phyloP scores from a whole-genome alignment of 169 alveolate species.

The Ichthyophthirius multifiliis region DNA sequence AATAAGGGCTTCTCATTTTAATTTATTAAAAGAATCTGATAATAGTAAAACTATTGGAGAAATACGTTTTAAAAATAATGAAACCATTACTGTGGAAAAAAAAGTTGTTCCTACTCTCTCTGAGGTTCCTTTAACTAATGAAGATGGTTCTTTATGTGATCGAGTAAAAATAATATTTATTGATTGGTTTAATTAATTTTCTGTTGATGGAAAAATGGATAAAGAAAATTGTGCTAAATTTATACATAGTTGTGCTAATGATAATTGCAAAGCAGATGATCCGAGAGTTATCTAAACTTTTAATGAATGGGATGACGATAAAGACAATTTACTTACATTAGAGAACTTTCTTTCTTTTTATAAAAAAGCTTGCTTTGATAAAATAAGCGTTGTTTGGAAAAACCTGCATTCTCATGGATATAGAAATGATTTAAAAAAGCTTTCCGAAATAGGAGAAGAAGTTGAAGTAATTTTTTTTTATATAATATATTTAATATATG shows the following conservation, averaged over 20 bases:
- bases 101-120: background rate
- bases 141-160: background rate
- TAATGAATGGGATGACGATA: background rate
- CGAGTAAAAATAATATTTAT: background rate
- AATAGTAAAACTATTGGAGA: constrained; percentile 3
- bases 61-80: background rate
- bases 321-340: background rate
- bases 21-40: background rate
- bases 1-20: background rate
- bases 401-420: constrained; percentile 65
- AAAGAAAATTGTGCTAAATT: background rate
- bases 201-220: background rate
- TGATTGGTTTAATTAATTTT: background rate
- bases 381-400: background rate
- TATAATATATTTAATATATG: background rate
- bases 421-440: constrained; percentile 69
- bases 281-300: background rate
- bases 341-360: background rate
- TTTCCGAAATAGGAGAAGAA: background rate
- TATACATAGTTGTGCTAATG: background rate
- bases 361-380: background rate
- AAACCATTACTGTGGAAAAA: background rate
- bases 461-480: background rate
- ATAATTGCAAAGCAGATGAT: background rate
- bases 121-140: background rate